Base-by-base conservation (phyloP, 805 yeast species). In the Millerozyma acaciae region DNA sequence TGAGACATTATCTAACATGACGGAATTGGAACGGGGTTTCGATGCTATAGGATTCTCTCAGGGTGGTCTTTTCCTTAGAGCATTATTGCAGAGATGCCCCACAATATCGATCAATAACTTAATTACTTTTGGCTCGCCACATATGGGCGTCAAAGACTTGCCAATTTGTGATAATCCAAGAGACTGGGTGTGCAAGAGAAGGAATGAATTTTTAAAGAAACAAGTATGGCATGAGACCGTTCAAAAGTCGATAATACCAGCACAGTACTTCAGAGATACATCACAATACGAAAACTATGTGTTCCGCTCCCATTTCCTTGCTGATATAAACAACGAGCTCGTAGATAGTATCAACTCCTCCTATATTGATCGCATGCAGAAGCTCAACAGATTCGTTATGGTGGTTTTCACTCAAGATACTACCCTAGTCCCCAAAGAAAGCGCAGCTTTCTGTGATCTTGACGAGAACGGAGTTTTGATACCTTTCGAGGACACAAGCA, bases 101-200 rank as follows among this genome's bases (percentile, higher is more conserved):
- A 34, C 29, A 12, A 43, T 54, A 3, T 30, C 42, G 3, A 63
- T 81, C 2, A 54, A 70, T 32, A 76, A 66, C 19, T 58, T 84
- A 30, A 60, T 84, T 9, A 82, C 94, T 0, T 82, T 80, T 56
- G 95, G 95, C 0, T 77, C 87, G 1, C 95, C 94, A 0, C 94
- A 84, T 47, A 71, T 79, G 57, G 94, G 93, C 1, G 70, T 84
- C 4, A 62, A 68, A 40, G 90, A 84, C 37, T 60, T 84, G 21
- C 88, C 89, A 0, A 54, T 66, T 4, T 83, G 89, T 50, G 44
- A 47, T 15, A 45, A 54, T 4, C 58, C 65, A 0, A 50, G 54
- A 4, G 81, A 78, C 46, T 78, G 84, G 78, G 38, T 79, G 0
- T 83, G 93, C 45, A 56, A 67, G 37, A 58, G 60, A 21, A 62